These are phyloP conservation scores for Patellaria atrata DNA, from an alignment of 495 filamentous ascomycete species.

Conservation along the genomic window DNA sequence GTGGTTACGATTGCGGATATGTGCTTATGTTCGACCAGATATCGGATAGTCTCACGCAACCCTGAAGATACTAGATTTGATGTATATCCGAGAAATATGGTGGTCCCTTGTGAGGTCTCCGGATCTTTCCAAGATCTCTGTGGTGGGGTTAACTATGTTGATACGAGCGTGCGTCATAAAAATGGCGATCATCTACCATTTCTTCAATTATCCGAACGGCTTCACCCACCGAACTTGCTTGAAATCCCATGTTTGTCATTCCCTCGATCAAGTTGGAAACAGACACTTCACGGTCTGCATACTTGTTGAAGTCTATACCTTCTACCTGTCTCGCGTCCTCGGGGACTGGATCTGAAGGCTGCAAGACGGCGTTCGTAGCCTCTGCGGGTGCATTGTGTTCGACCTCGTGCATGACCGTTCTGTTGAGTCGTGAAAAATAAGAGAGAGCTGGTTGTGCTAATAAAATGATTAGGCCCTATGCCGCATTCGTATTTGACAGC, in stretches of 20 bases:
- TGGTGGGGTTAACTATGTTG: not conserved
- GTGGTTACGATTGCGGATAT: conserved; percentile 88
- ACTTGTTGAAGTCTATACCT: conserved; percentile 82
- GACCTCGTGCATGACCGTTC: conserved; percentile 5
- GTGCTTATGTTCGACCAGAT: conserved; percentile 80
- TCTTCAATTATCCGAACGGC: conserved; percentile 79
- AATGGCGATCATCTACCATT: conserved; percentile 49
- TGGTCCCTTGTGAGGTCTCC: conserved; percentile 57
- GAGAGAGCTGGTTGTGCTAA: too few relatives aligned
- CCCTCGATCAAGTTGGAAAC: conserved; percentile 69
- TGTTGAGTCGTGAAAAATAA: conserved; percentile 9
- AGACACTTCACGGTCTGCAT: conserved; percentile 57
- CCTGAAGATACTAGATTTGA: conserved; percentile 95
- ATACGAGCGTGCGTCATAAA: not conserved
- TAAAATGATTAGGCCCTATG: too few relatives aligned
- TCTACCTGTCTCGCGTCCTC: conserved; percentile 54
- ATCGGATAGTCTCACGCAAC: conserved; percentile 77
- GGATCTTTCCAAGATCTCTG: conserved; percentile 65
- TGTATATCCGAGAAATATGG: conserved; percentile 94
- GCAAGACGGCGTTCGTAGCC: conserved; percentile 75
- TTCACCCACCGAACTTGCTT: conserved; percentile 72
- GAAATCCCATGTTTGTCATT: conserved; percentile 82
- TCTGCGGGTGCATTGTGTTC: conserved; percentile 37
- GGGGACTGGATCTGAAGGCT: conserved; percentile 72
- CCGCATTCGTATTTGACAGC: too few relatives aligned